Evolutionary conservation across 2,329 filamentous ascomycete species (phyloP).

Genomic region (Plenodomus lindquistii): DNA sequence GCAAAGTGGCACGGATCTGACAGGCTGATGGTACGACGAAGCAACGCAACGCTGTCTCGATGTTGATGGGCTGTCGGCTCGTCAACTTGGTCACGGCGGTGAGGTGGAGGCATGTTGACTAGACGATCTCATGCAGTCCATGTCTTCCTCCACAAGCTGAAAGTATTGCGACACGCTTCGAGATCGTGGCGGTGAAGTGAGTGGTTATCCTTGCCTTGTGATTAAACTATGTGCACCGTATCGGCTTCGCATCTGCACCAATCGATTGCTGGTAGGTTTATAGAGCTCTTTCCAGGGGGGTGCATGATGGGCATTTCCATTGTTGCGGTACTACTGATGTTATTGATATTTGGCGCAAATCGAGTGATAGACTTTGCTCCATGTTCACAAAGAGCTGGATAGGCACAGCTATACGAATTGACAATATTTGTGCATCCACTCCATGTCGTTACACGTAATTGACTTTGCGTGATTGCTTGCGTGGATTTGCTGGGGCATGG

Average conservation of each 20-base stretch:
- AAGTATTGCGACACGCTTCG: neutral
- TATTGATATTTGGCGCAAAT: no score
- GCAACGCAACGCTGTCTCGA: neutral
- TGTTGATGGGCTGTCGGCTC: neutral
- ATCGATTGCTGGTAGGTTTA: neutral
- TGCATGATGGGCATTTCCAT: neutral
- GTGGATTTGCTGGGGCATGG: no score
- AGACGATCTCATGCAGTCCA: neutral
- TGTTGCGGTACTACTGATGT: neutral
- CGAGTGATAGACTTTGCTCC: no score
- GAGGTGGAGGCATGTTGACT: neutral
- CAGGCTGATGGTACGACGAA: neutral
- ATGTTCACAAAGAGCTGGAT: no score
- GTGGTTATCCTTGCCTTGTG: neutral
- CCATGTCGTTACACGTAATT: no score
- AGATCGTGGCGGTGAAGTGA: neutral
- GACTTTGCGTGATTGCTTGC: no score
- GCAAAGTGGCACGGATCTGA: neutral
- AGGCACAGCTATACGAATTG: no score
- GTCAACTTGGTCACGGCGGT: neutral
- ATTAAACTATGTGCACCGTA: neutral
- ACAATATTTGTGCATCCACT: no score
- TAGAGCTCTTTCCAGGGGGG: neutral
- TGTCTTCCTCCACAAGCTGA: neutral
- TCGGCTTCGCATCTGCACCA: neutral